Evolutionary conservation across 148 eudicot species (phyloP).

Genomic region (Tetragonia tetragonoides): DNA sequence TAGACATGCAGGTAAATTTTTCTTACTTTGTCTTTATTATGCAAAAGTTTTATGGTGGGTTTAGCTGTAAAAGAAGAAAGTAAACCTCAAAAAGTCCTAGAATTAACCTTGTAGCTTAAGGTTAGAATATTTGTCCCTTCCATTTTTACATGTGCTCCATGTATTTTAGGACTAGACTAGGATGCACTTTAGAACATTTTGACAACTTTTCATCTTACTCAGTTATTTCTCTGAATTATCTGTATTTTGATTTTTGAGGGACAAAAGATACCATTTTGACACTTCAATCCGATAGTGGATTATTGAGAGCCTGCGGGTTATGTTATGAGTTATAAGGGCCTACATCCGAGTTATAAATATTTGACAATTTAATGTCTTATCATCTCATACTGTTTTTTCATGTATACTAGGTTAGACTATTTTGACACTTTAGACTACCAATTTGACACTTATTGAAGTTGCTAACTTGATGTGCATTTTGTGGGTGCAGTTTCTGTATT

Average conservation of each 20-base stretch:
- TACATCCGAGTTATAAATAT: too few relatives aligned
- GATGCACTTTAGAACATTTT: conserved; percentile 2
- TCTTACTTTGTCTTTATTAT: neutral
- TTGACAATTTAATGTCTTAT: too few relatives aligned
- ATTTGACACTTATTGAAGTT: too few relatives aligned
- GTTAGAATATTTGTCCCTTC: conserved; percentile 24
- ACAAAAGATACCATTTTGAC: too few relatives aligned
- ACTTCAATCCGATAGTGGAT: too few relatives aligned
- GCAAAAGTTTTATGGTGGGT: neutral
- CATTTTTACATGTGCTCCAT: conserved; percentile 3
- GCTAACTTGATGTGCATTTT: neutral
- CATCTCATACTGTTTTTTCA: too few relatives aligned
- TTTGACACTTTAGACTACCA: too few relatives aligned
- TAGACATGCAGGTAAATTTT: conserved; percentile 76
- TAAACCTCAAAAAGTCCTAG: neutral
- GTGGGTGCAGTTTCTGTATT: conserved; percentile 62
- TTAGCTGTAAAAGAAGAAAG: neutral
- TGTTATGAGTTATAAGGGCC: too few relatives aligned
- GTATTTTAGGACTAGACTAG: neutral
- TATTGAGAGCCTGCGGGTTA: too few relatives aligned
- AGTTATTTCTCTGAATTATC: neutral
- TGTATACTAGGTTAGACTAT: too few relatives aligned
- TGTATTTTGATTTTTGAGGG: too few relatives aligned
- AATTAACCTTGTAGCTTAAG: conserved; percentile 26
- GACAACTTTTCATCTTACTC: neutral